Base-by-base conservation (phyloP, 352 stramenopile species). In the Pseudoperonospora humuli region DNA sequence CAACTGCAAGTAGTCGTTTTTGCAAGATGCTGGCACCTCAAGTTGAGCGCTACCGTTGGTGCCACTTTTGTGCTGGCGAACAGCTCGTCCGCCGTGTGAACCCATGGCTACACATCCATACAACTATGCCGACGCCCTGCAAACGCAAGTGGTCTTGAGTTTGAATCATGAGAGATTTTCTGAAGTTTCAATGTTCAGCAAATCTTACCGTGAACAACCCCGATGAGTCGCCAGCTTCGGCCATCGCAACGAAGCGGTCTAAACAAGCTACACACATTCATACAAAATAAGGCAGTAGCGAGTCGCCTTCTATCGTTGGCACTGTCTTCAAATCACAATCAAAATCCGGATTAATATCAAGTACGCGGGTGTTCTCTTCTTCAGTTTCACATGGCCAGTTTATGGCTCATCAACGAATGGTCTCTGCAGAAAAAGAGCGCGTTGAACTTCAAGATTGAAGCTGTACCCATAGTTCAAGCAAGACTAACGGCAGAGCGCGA, bases 371-470 rank as follows among this genome's bases (percentile, higher is more conserved):
- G 15, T 45, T 39, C 32, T 38, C 20, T 31, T 45, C 57, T 67
- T 67, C 57, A 67, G 57, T 54, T 67, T 60, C 15, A 18, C 7
- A 15, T 21, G 36, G 7, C 17, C 19, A 6, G 17, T 38, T 23
- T 38, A 25, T 24, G 32, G 10, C 9, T 26, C 18, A 17, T 2
- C 17, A 39, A 25, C 15, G 33, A 25, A 26, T 23, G 8, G 18
- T 24, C 19, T 39, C 18, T 7, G 7, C 9, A 39, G 36, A 35
- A 37, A 52, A 42, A 42, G 33, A 42, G 27, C 52, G n/a, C 25
- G 31, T 66, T 66, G 60, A 69, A 69, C 45, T 69, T 67, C 32
- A 54, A 54, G 29, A 47, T 47, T 54, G 45, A 54, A 54, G 45
- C 47, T 45, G 14, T 31, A 24, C 6, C 7, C 10, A 23, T 45